Evolutionary conservation across 805 yeast species (phyloP), one percentile per base, ranked within the genome.

Genomic region (Jamesozyma lodderae): DNA sequence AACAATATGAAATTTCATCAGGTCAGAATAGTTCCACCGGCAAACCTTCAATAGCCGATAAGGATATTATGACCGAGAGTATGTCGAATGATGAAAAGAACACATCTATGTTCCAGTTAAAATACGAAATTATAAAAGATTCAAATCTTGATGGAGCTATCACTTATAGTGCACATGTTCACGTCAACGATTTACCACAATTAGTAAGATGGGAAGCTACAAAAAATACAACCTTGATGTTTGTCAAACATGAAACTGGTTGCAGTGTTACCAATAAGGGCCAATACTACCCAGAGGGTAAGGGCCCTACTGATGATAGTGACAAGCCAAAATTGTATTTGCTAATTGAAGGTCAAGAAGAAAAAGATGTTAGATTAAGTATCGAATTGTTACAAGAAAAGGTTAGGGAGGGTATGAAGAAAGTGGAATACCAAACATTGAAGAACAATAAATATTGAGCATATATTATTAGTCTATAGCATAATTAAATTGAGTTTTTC

Each of bases 221-320:
- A 3, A 79, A 77, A 48, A 71, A 80, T 25, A 79, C 79, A 1
- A 78, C 75, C 32, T 63, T 81, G 28, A 57, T 73, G 1, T 73
- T 73, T 49, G 70, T 87, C 33, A 76, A 75, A 31, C 94, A 86
- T 36, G 64, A 75, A 34, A 79, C 92, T 0, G 72, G 79, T 1
- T 75, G 86, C 3, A 77, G 94, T 5, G 75, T 88, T 32, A 87
- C 96, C 1, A 75, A 77, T 38, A 83, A 78, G 52, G 98, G 98
- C 13, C 75, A 72, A 44, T 87, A 64, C 52, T 80, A 81, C 40
- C 79, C 86, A 0, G 66, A 73, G 14, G 81, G 83, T 0, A 63
- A 72, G 33, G 63, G 56, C 10, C 79, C 81, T 3, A 65, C 68
- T 4, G 65, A 67, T 14, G 72, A 68, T 0, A 66, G 59, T 3